Base-by-base conservation (phyloP, 1,284 basidiomycete species). In the Gastroboletus turbinatus region DNA sequence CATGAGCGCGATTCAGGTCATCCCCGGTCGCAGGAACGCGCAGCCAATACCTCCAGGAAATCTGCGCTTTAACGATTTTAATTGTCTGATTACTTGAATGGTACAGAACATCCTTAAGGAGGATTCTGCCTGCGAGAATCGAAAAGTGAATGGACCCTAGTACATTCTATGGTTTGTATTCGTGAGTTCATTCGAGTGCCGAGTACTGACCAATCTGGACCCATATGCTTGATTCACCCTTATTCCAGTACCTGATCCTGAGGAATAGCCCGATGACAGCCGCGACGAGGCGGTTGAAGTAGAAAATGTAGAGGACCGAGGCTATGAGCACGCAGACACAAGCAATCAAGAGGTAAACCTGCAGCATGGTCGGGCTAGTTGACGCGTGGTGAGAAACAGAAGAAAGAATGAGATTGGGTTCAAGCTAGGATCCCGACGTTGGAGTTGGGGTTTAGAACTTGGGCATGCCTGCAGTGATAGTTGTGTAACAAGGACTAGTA, bases 11-110 rank as follows among this genome's bases (percentile, higher is more conserved):
- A 54, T 81, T 77, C 36, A 90, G 73, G 61, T 90, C 87, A 54
- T 87, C 80, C 60, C 84, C 85, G 23, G 80, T 79, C 6, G 83
- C 83, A 9, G 80, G 91, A 66, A 68, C 80, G 56, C 92, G 84
- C 53, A 93, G 82, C 95, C 95, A 98, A 71, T 95, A 97, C 59
- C 92, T 80, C 92, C 94, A 97, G 61, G 88, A 88, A 49, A 97
- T 72, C 67, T 93, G 85, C 2, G 87, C 89, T 70, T 92, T 92
- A 50, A 93, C 82, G 48, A 93, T 82, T 57, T 84, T 84, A 46
- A 95, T 78, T 10, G 90, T 92, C 70, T 96, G 88, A 72, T 95
- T 96, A 66, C 91, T 90, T 1, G 92, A 94, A 71, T 96, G 85
- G 69, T 96, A 97, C 30, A 83, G 79, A 25, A 96, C 72, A 68